Conservation (phyloP, 192 early-diverging fungal genomes). For the Pilaira anomala region DNA sequence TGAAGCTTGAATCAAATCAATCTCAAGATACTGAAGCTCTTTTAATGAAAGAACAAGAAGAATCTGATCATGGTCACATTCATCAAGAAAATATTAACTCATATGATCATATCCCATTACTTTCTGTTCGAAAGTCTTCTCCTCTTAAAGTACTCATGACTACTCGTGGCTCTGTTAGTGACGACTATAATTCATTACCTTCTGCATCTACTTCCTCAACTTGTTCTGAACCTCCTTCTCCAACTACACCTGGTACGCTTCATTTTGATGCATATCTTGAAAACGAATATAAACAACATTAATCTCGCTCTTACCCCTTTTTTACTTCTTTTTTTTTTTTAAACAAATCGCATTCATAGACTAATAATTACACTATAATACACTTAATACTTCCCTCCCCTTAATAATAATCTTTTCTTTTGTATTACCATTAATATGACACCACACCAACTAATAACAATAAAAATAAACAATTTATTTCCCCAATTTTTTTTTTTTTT, state of each 20-base stretch:
- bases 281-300: not conserved
- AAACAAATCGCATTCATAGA: not conserved
- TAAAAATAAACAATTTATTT: not conserved
- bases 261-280: not conserved
- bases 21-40: not conserved
- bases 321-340: no score
- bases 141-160: not conserved
- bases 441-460: no score
- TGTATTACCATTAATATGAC: no score
- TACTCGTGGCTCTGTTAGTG: not conserved
- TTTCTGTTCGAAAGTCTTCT: no score
- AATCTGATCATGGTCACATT: not conserved
- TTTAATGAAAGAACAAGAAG: not conserved
- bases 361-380: constrained; percentile 4
- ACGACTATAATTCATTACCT: not conserved
- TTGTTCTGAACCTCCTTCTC: constrained; percentile 19
- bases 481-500: not conserved
- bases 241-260: constrained; percentile 15
- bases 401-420: no score
- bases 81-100: not conserved
- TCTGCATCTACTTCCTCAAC: constrained; percentile 1
- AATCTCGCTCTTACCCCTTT: no score
- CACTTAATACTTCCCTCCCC: no score
- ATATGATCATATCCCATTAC: no score
- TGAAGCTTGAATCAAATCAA: not conserved